Evolutionary conservation across 139 green algal genomes (phyloP).

Genomic region (Mesostigma viride): DNA sequence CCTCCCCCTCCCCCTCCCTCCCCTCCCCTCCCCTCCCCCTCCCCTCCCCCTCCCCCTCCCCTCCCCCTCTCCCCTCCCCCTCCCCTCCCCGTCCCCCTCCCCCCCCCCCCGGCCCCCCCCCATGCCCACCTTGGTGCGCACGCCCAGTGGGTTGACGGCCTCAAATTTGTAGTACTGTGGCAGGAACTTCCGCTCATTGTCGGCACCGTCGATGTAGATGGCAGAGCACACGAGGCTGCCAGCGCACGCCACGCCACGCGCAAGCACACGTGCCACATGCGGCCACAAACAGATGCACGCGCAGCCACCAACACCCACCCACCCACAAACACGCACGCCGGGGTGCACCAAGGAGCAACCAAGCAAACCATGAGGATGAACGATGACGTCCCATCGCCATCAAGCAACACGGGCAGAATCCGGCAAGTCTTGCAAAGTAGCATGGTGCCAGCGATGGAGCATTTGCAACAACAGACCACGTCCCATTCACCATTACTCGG

Average conservation of each 20-base stretch:
- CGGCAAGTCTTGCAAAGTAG: too few relatives aligned
- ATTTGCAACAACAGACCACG: too few relatives aligned
- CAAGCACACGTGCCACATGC: background rate
- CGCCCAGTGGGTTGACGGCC: slow-evolving; percentile 48
- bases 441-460: too few relatives aligned
- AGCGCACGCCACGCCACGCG: background rate
- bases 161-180: slow-evolving; percentile 51
- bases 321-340: background rate
- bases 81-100: too few relatives aligned
- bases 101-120: too few relatives aligned
- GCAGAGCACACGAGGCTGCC: slow-evolving; percentile 39
- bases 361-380: slow-evolving; percentile 1
- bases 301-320: background rate
- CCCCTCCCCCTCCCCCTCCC: too few relatives aligned
- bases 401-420: too few relatives aligned
- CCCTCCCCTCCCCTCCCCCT: too few relatives aligned
- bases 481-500: too few relatives aligned
- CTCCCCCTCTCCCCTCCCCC: too few relatives aligned
- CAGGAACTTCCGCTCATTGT: slow-evolving; percentile 42
- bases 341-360: background rate
- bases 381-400: background rate
- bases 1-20: too few relatives aligned
- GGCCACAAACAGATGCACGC: background rate
- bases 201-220: slow-evolving; percentile 28
- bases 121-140: slow-evolving; percentile 50